These are phyloP conservation scores for Crithidia bombi DNA, from an alignment of 208 protist genomes.

Conservation along the genomic window DNA sequence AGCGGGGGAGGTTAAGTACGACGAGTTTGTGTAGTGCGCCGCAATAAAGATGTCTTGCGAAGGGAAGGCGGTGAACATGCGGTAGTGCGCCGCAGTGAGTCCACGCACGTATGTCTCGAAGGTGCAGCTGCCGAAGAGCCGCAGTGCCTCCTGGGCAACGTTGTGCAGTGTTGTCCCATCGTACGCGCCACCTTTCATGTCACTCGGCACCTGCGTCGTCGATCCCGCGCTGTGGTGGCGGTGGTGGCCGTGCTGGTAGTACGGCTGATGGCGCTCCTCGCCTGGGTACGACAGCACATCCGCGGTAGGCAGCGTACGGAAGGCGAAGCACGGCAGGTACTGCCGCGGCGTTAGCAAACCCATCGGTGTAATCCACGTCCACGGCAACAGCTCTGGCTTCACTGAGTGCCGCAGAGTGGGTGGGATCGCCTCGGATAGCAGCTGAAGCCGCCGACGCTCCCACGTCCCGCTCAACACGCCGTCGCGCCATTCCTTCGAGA, in stretches of 20 bases:
- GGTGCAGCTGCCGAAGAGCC: constrained; percentile 32
- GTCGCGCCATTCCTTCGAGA: constrained; percentile 19
- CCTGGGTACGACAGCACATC: constrained; percentile 13
- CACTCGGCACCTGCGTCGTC: neutral
- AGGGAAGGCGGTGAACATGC: constrained; percentile 47
- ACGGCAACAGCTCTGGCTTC: constrained; percentile 18
- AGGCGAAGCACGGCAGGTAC: constrained; percentile 34
- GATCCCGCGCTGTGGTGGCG: neutral
- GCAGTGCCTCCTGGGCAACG: constrained; percentile 29
- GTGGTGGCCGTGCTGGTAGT: neutral
- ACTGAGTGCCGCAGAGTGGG: constrained; percentile 18
- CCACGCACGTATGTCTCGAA: constrained; percentile 53
- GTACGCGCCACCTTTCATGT: neutral
- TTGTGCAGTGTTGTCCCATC: constrained; percentile 16
- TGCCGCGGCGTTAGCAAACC: constrained; percentile 16
- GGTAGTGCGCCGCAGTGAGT: constrained; percentile 50
- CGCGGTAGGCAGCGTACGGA: constrained; percentile 17
- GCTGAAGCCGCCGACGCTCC: constrained; percentile 12
- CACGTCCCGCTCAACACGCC: constrained; percentile 25
- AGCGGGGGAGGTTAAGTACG: constrained; percentile 35
- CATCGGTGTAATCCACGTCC: constrained; percentile 34
- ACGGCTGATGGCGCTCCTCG: constrained; percentile 14
- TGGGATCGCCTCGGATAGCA: constrained; percentile 21
- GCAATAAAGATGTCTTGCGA: constrained; percentile 44
- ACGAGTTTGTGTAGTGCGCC: constrained; percentile 31